Conservation (phyloP, 768 basidiomycete species). For the Lanmaoa rubissima region DNA sequence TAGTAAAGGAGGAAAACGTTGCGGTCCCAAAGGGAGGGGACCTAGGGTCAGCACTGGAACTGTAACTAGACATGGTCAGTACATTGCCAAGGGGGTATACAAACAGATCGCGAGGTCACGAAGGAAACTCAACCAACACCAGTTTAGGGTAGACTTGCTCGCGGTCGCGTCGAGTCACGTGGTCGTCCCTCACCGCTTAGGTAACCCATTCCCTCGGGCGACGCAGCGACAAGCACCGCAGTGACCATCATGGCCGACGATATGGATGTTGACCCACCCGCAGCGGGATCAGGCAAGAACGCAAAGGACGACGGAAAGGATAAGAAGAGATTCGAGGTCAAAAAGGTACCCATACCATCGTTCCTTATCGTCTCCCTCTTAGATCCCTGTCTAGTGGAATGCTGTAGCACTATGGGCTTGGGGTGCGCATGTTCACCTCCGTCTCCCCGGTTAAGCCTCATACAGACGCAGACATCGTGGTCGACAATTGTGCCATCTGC, state of each 20-base stretch:
- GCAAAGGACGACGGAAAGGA: slow-evolving; percentile 57
- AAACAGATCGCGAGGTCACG: slow-evolving; percentile 10
- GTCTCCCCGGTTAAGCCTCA: slow-evolving; percentile 9
- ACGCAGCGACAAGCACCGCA: neutral
- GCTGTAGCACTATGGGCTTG: slow-evolving; percentile 98
- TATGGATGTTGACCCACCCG: slow-evolving; percentile 66
- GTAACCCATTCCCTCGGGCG: slow-evolving; percentile 3
- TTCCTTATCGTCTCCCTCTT: neutral
- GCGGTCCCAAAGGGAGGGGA: slow-evolving; percentile 64
- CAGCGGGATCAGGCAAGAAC: slow-evolving; percentile 40
- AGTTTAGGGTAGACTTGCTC: slow-evolving; percentile 40
- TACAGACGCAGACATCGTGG: slow-evolving; percentile 77
- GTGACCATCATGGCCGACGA: slow-evolving; percentile 56
- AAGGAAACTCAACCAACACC: slow-evolving; percentile 30
- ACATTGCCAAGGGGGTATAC: slow-evolving; percentile 24
- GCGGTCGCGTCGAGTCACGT: slow-evolving; percentile 42
- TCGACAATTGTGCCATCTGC: slow-evolving; percentile 99
- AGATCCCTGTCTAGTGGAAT: slow-evolving; percentile 73
- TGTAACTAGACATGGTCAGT: slow-evolving; percentile 41
- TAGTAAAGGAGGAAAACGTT: slow-evolving; percentile 51
- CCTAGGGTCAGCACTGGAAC: slow-evolving; percentile 44
- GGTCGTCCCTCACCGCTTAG: slow-evolving; percentile 17
- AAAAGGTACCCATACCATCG: slow-evolving; percentile 67
- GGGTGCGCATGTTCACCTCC: slow-evolving; percentile 52
- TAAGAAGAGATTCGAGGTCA: slow-evolving; percentile 94